Conservation (phyloP, 2,329 filamentous ascomycete genomes). For the Botrytis squamosa region DNA sequence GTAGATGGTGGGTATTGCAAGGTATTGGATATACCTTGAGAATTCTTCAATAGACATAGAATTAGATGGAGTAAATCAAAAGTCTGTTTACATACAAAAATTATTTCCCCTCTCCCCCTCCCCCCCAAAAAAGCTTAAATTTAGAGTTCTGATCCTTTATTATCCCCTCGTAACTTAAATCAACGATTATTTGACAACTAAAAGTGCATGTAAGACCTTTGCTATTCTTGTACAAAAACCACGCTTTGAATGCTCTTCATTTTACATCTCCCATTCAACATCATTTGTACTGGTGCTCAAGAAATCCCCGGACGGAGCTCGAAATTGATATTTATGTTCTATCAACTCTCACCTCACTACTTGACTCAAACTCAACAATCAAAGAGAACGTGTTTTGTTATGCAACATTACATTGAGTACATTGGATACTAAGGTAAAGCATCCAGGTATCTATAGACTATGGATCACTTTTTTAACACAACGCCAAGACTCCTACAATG, state of each 20-base stretch:
- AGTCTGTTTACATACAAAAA: not conserved
- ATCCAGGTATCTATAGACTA: slow-evolving; percentile 13
- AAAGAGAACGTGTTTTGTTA: not conserved
- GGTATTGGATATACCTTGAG: not conserved
- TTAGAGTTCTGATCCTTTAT: not conserved
- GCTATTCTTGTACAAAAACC: not conserved
- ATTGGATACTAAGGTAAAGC: slow-evolving; percentile 3
- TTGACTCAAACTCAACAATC: not conserved
- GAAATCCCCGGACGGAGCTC: not conserved
- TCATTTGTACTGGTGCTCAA: not conserved
- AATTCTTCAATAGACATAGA: not conserved
- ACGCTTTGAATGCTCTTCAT: rapidly evolving
- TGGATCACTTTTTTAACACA: slow-evolving; percentile 6
- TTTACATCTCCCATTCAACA: not conserved
- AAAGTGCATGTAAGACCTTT: not conserved
- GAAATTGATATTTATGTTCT: not conserved
- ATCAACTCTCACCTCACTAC: too few species aligned
- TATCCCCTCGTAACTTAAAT: not conserved
- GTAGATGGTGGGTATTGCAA: not conserved
- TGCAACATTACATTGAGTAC: slow-evolving; percentile 18
- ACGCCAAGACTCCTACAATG: slow-evolving; percentile 15
- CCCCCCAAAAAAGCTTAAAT: not conserved
- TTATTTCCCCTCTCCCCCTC: not conserved
- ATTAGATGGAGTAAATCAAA: not conserved
- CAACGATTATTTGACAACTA: not conserved